Evolutionary conservation across 179 eudicot genomes (phyloP).

Genomic region (Carnegiea gigantea): DNA sequence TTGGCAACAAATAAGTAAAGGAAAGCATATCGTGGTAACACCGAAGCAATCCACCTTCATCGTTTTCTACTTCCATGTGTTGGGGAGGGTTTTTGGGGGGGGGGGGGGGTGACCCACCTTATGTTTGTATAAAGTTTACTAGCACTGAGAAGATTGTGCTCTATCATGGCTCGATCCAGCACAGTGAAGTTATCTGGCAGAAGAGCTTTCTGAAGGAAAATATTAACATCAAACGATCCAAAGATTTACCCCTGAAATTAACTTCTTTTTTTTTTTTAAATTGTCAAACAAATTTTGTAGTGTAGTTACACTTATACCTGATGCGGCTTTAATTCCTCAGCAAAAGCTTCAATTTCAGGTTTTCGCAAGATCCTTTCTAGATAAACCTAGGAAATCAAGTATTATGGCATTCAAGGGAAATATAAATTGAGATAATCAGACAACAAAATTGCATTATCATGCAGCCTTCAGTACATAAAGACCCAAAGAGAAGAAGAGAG

Average conservation of each 20-base stretch:
- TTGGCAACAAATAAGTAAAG: conserved; percentile 5
- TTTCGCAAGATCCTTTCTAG: conserved; percentile 92
- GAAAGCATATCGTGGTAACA: neutral
- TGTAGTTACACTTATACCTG: conserved; percentile 55
- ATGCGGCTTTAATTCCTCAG: conserved; percentile 93
- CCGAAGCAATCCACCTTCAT: neutral
- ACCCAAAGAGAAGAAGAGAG: neutral
- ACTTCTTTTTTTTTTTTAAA: neutral
- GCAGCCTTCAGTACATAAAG: neutral
- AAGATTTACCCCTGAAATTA: neutral
- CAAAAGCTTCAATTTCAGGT: conserved; percentile 97
- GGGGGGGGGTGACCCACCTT: conserved; percentile 47
- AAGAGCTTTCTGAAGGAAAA: conserved; percentile 70
- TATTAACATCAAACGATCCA: neutral
- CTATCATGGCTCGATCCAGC: conserved; percentile 98
- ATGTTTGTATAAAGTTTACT: conserved; percentile 97
- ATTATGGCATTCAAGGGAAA: neutral
- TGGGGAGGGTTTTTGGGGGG: neutral
- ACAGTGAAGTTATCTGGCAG: conserved; percentile 94
- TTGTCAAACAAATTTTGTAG: neutral
- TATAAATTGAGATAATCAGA: neutral
- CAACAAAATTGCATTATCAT: neutral
- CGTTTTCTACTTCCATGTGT: neutral
- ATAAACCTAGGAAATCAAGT: conserved; percentile 56
- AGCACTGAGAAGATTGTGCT: conserved; percentile 97